Base-by-base conservation (phyloP, 495 filamentous ascomycete species). In the Rhizodiscina lignyota region DNA sequence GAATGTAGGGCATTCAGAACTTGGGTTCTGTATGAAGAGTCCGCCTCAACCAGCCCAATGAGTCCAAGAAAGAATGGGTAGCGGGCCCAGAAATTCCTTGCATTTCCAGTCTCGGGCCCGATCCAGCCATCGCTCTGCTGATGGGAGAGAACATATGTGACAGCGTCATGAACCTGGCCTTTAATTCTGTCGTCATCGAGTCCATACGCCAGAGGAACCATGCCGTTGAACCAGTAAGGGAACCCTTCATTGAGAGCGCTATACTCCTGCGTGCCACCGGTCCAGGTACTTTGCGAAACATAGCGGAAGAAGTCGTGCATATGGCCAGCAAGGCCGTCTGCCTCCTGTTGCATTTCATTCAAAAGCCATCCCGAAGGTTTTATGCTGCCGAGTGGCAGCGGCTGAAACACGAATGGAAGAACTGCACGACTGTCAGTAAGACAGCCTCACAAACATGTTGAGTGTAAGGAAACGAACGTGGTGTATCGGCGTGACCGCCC, bases 201-300 rank as follows among this genome's bases (percentile, higher is more conserved):
- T 0, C 54, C 52, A 44, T 67, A 77, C 11, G 74, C 70, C n/a
- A 77, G 58, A 10, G 74, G 70, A 2, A 79, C 74, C 3, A 77
- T 52, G 17, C 66, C 66, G 42, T 77, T 77, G 38, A 74, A 65
- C 74, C 72, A 79, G 46, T 79, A 78, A 1, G 72, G 71, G 2
- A 66, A 58, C 0, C 62, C 64, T 51, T 79, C 73, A 37, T 74
- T 61, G 2, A 77, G 55, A 4, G 48, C 48, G 29, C 66, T 72
- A 37, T 79, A 79, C 45, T 77, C 70, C 4, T 54, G 45, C 16
- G 52, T 50, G 1, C 68, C 66, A 2, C 72, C 72, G 6, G 70
- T 41, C 71, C 70, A 79, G 12, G 52, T 47, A 3, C 61, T 66
- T 38, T 77, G 42, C 2, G 50, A 52, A 3, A 77, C 69, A 33